Conservation (phyloP, 345 rosid genomes). For the Mercurialis annua region DNA sequence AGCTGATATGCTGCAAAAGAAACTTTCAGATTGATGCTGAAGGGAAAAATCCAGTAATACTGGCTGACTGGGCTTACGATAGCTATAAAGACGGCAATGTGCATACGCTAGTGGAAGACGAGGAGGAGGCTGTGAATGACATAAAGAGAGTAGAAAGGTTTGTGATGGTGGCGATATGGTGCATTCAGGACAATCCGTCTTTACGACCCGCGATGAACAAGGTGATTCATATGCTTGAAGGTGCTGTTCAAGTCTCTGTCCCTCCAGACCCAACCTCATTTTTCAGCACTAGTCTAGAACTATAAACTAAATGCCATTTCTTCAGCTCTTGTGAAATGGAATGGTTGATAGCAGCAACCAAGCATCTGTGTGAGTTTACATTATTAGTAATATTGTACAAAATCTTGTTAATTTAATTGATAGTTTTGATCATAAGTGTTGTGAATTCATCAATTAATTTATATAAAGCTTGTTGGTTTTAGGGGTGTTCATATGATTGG, state of each 20-base stretch:
- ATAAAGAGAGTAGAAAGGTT: slow-evolving; percentile 14
- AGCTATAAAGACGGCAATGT: slow-evolving; percentile 16
- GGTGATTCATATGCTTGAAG: slow-evolving; percentile 27
- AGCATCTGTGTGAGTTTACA: no score
- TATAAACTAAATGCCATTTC: no score
- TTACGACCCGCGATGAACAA: slow-evolving; percentile 16
- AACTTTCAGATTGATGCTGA: neutral
- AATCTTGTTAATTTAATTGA: no score
- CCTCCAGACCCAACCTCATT: slow-evolving; percentile 26
- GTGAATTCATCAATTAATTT: no score
- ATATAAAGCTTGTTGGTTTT: no score
- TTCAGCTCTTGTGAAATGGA: no score
- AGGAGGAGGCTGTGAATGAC: slow-evolving; percentile 19
- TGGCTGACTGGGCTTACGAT: slow-evolving; percentile 17
- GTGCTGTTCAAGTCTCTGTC: slow-evolving; percentile 16
- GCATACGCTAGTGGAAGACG: slow-evolving; percentile 11
- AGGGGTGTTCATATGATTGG: no score
- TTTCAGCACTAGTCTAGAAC: neutral
- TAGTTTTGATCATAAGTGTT: no score
- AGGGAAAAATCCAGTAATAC: neutral
- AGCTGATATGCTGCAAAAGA: slow-evolving; percentile 7
- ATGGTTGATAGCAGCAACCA: no score
- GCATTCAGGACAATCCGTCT: slow-evolving; percentile 20
- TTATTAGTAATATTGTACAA: no score
- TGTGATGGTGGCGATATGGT: slow-evolving; percentile 16